These are phyloP conservation scores for Clarireedia homoeocarpa DNA, from an alignment of 2,329 filamentous ascomycete genomes.

Conservation along the genomic window DNA sequence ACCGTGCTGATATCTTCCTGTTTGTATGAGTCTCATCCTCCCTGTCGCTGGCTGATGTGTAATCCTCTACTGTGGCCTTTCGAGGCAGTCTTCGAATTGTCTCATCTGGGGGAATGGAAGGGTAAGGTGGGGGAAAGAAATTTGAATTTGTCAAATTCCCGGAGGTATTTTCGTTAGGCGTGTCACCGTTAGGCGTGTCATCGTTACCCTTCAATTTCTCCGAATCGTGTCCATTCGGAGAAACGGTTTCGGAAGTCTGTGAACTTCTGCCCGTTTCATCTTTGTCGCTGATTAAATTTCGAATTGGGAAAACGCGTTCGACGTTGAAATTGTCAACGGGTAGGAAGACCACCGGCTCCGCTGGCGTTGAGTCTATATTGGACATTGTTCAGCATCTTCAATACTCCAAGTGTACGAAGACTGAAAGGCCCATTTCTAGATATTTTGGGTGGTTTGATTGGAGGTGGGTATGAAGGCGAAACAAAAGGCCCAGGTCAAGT, in stretches of 20 bases:
- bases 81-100: conserved; percentile 12
- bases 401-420: neutral
- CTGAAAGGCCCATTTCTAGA: neutral
- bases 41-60: neutral
- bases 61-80: neutral
- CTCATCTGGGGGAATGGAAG: conserved; percentile 12
- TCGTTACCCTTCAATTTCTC: neutral
- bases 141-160: neutral
- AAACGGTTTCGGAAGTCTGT: neutral
- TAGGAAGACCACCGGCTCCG: conserved; percentile 15
- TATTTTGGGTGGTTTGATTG: neutral
- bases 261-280: neutral
- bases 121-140: conserved; percentile 15
- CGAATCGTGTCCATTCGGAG: neutral
- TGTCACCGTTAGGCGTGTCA: neutral
- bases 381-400: conserved; percentile 6
- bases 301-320: conserved; percentile 22
- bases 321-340: conserved; percentile 14
- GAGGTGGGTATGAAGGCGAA: neutral
- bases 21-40: neutral
- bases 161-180: neutral
- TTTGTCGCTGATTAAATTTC: conserved; percentile 14
- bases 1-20: conserved; percentile 12
- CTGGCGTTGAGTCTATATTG: conserved; percentile 3
- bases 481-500: neutral